Base-by-base conservation (phyloP, 768 basidiomycete genomes). In the Albatrellus ellisii region DNA sequence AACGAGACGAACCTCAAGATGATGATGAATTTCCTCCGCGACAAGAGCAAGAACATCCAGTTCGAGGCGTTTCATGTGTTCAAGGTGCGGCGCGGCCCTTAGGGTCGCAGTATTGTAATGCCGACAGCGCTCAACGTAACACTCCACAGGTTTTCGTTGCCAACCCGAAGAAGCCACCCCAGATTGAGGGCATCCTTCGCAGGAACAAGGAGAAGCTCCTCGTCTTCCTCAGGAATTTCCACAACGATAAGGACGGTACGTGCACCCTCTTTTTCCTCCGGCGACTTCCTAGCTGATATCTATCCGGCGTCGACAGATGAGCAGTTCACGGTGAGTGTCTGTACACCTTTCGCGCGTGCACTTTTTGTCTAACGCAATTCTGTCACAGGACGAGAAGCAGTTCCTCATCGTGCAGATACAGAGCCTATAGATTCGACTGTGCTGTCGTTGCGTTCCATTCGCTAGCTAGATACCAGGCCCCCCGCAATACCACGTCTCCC, bases 51-150 rank as follows among this genome's bases (percentile, higher is more conserved):
- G 71, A 99, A 99, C 61, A 98, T 99, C 35, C 95, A 99, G 60
- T 99, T 98, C 44, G 95, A 99, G 59, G 94, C 95, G 2, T 99
- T 99, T 64, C 95, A 99, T 55, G 95, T 99, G 28, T 99, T 99
- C 75, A 99, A 98, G 77, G 94, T 90, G n/a, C 10, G 35, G 26
- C 27, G 20, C 5, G 12, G 1, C 11, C 21, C 10, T n/a, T 25
- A 18, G n/a, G 20, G 17, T 33, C 34, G 15, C 32, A 17, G 15
- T 39, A 26, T 26, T 29, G n/a, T 15, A 17, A 17, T 33, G 17
- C 9, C 18, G 26, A 22, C 40, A 32, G 17, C 14, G 4, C 17
- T n/a, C 20, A 14, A 14, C 8, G 4, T 24, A 21, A 12, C 5
- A 36, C 26, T 2, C n/a, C 8, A n/a, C 47, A 85, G 89, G 88